Conservation (phyloP, 257 asterid genomes). For the Solanum pimpinellifolium region DNA sequence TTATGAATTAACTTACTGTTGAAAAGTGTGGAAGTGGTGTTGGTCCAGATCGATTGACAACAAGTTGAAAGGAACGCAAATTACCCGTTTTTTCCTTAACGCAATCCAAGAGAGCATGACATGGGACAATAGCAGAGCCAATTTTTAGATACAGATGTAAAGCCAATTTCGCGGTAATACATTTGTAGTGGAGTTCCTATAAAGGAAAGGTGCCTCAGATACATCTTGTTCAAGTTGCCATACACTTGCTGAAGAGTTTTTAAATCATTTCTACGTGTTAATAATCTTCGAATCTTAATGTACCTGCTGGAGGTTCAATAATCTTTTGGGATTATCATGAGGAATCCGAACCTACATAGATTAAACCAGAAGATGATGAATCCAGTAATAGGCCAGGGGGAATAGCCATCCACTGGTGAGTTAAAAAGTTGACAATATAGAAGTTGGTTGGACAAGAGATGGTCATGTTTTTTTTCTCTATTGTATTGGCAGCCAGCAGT, state of each 20-base stretch:
- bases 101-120: background rate
- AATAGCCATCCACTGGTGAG: background rate
- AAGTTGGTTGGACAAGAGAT: background rate
- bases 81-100: background rate
- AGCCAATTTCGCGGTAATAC: too few species aligned
- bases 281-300: background rate
- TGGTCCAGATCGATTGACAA: background rate
- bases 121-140: background rate
- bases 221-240: background rate
- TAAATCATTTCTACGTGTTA: background rate
- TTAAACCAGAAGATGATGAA: background rate
- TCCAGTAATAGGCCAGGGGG: background rate
- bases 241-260: background rate
- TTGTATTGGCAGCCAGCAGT: background rate
- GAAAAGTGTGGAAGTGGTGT: background rate
- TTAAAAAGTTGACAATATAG: background rate
- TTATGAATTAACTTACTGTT: background rate
- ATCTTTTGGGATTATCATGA: background rate
- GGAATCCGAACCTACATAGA: background rate
- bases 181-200: background rate
- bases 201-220: background rate
- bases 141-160: background rate
- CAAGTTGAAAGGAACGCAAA: background rate
- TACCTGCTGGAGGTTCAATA: background rate
- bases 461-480: too few species aligned